These are phyloP conservation scores for Hygrophila difformis DNA, from an alignment of 257 asterid genomes.

Conservation along the genomic window DNA sequence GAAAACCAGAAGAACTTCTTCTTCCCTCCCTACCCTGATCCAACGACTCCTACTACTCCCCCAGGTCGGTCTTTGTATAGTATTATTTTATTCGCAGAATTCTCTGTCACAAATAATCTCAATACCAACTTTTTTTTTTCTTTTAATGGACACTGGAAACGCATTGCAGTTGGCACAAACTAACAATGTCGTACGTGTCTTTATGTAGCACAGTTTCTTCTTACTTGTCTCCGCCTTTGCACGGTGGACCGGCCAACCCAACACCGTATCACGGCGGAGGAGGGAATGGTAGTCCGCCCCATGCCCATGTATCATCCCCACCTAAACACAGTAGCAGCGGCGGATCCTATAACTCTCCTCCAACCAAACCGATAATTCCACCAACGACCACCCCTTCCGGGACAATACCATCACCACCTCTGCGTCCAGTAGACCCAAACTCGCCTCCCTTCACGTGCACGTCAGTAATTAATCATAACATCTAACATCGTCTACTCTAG, in stretches of 20 bases:
- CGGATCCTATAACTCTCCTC: background rate
- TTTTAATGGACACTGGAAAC: too few species aligned
- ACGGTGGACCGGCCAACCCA: conserved; percentile 33
- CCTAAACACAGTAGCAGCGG: conserved; percentile 45
- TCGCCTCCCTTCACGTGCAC: conserved; percentile 76
- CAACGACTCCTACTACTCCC: conserved; percentile 28
- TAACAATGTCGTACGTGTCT: background rate
- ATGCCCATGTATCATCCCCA: conserved; percentile 37
- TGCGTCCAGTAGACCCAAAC: conserved; percentile 46
- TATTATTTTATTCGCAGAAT: background rate
- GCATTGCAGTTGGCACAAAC: too few species aligned
- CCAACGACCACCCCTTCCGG: background rate
- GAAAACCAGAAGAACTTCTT: conserved; percentile 63
- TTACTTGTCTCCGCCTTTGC: conserved; percentile 29
- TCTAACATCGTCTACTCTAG: too few species aligned
- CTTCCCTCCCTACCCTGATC: conserved; percentile 26
- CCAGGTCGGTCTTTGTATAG: conserved; percentile 20
- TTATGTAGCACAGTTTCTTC: background rate
- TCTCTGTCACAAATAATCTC: background rate
- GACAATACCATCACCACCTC: conserved; percentile 49
- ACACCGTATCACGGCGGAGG: conserved; percentile 29
- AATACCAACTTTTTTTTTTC: too few species aligned
- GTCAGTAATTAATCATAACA: conserved; percentile 49
- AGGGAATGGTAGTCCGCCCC: too few species aligned
- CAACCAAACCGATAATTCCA: background rate